phyloP scores from a whole-genome alignment of 2,329 filamentous ascomycete species.

The Sphaerulina vaccinii region DNA sequence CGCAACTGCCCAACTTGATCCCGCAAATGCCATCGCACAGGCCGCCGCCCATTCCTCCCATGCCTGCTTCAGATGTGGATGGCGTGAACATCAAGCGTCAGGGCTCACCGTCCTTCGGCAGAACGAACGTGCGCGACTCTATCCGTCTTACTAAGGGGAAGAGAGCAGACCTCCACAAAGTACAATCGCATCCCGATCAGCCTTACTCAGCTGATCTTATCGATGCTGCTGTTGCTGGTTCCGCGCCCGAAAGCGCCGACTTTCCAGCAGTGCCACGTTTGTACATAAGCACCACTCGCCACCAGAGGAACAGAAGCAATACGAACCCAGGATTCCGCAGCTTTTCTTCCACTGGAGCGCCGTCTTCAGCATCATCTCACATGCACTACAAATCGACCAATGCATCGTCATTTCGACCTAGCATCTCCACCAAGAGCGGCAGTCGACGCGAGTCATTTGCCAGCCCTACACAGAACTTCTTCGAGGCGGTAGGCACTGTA shows the following conservation, averaged over 20 bases:
- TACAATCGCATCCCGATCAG: constrained; percentile 19
- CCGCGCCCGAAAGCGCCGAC: constrained; percentile 60
- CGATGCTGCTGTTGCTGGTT: constrained; percentile 6
- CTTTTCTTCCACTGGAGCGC: constrained; percentile 60
- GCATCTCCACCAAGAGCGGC: constrained; percentile 29
- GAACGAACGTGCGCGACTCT: constrained; percentile 75
- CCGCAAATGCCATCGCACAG: constrained; percentile 32
- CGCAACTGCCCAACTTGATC: constrained; percentile 38
- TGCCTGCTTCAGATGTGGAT: constrained; percentile 28
- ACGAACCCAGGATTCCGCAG: constrained; percentile 81
- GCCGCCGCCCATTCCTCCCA: constrained; percentile 30
- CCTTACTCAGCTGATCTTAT: constrained; percentile 9
- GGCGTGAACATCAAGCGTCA: constrained; percentile 32
- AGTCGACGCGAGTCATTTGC: constrained; percentile 30
- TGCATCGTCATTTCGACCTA: constrained; percentile 27
- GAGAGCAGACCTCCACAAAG: constrained; percentile 26
- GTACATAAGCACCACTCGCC: constrained; percentile 57
- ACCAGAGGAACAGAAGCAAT: constrained; percentile 85
- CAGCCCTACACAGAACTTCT: constrained; percentile 58
- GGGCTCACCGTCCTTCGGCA: constrained; percentile 35
- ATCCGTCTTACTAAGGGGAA: constrained; percentile 79
- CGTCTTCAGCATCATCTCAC: constrained; percentile 38
- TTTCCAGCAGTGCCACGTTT: constrained; percentile 72
- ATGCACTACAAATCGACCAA: constrained; percentile 21
- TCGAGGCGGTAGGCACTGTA: constrained; percentile 85